A percentile compares a stretch with the other conserved stretches of the same genome.
phyloP scores from a whole-genome alignment of 116 monocot species.

The Papilionanthe hybrid region DNA sequence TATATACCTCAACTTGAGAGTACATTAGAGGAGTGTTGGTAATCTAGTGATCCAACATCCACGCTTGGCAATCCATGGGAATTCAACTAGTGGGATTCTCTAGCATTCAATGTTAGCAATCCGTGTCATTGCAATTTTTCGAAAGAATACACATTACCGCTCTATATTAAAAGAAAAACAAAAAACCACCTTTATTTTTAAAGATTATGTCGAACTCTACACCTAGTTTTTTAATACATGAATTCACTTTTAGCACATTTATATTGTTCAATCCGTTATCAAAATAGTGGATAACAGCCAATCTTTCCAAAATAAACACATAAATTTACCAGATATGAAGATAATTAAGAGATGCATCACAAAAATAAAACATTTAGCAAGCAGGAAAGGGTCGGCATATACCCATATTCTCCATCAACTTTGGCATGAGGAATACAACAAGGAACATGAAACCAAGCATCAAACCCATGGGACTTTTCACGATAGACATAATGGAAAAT shows the following conservation, averaged over 20 bases:
- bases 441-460: conserved; percentile 94
- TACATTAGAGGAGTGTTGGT: too few relatives aligned
- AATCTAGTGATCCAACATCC: too few relatives aligned
- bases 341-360: neutral
- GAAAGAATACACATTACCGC: too few relatives aligned
- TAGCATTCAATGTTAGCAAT: too few relatives aligned
- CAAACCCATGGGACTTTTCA: conserved; percentile 95
- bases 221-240: too few relatives aligned
- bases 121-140: too few relatives aligned
- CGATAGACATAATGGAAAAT: conserved; percentile 78
- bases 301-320: neutral
- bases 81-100: too few relatives aligned
- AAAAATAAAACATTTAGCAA: neutral
- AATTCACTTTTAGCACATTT: neutral
- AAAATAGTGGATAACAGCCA: neutral
- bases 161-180: too few relatives aligned
- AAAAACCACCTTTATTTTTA: too few relatives aligned
- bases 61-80: too few relatives aligned
- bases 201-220: too few relatives aligned
- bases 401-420: conserved; percentile 92
- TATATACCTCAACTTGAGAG: too few relatives aligned
- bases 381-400: conserved; percentile 5
- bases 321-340: neutral
- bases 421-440: conserved; percentile 87
- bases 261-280: neutral